Base-by-base conservation (phyloP, 768 basidiomycete species). In the Boletus rubropictus region DNA sequence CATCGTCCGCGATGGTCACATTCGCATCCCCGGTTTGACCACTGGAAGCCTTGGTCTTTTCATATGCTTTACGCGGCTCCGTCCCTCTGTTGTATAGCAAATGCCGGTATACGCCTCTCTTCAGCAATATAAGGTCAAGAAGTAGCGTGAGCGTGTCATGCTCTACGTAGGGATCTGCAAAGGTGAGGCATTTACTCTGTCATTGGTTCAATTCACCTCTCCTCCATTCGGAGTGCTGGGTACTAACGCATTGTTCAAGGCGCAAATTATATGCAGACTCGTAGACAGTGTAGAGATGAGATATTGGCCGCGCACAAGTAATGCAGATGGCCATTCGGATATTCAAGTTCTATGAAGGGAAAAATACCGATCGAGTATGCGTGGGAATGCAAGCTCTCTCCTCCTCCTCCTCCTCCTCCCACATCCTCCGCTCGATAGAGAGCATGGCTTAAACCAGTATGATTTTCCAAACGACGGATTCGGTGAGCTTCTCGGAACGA, bases 131-230 rank as follows among this genome's bases (percentile, higher is more conserved):
- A 2, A 93, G 74, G 67, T 93, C 90, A 33, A 92, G 73, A 5
- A 87, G 66, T 17, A 91, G 69, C 2, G 80, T 84, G 50, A 91
- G 67, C 0, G 73, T 69, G 61, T 91, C 88, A 51, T 91, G 84
- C 61, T 93, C 89, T 50, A 91, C 86, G 55, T 91, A 92, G 47
- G 87, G 87, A 65, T 93, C 90, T 0, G 82, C 88, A 57, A 91
- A 89, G 22, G 69, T 66, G 31, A 72, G 74, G 58, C 86, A 88
- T 44, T 69, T 69, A 21, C 70, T 66, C 86, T 86, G 52, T n/a
- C 24, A 9, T 20, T 37, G 39, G 14, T 39, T 56, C 42, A 57
- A 37, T 46, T 34, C 18, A 28, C 29, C 25, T 45, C 34, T 27
- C 7, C 27, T 21, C 21, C 17, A 38, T 22, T 38, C n/a, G 35